A percentile compares a stretch with the other conserved stretches of the same genome.
These are phyloP conservation scores for Terana coerulea DNA, from an alignment of 768 basidiomycete species.

Conservation along the genomic window DNA sequence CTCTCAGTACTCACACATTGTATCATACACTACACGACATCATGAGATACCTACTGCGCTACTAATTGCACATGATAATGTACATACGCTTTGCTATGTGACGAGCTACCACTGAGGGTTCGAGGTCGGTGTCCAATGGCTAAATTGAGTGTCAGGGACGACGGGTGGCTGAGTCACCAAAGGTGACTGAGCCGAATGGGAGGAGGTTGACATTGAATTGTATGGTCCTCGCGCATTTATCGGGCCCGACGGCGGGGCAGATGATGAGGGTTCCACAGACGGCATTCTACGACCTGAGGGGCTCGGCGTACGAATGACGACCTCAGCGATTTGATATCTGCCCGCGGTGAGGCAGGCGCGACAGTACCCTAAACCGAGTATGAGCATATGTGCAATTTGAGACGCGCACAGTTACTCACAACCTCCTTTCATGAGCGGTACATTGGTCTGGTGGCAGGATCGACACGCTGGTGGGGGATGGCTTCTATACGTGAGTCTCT, in stretches of 20 bases:
- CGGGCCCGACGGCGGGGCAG: no score
- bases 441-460: conserved; percentile 61
- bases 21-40: conserved; percentile 2
- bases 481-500: no score
- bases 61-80: not conserved
- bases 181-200: not conserved
- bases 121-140: not conserved
- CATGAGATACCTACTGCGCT: conserved; percentile 2
- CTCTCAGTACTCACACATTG: not conserved
- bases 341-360: conserved; percentile 9
- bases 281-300: no score
- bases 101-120: no score
- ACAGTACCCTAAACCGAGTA: conserved; percentile 7
- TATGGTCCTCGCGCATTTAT: not conserved
- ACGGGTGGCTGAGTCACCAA: not conserved
- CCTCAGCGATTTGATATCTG: no score
- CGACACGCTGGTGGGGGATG: conserved; percentile 37
- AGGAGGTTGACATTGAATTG: not conserved
- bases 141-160: not conserved
- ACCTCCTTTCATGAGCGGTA: conserved; percentile 73
- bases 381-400: not conserved
- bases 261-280: no score
- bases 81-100: no score
- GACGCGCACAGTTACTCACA: conserved; percentile 42
- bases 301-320: no score